A percentile compares a stretch with the other conserved stretches of the same genome.
Evolutionary conservation across 140 eudicot genomes (phyloP).

Genomic region (Erigeron philadelphicus): DNA sequence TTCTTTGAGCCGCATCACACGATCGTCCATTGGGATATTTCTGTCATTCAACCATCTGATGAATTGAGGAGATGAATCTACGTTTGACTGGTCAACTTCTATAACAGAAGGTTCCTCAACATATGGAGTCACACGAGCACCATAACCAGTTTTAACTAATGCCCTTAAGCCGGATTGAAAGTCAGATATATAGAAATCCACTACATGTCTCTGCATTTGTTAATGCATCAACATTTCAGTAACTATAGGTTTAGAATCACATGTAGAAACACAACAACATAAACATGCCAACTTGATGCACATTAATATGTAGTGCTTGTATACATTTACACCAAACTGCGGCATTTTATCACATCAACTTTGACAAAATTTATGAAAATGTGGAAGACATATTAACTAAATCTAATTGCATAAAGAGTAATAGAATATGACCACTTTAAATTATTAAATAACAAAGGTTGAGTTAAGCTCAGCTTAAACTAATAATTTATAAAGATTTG

Average conservation of each 20-base stretch:
- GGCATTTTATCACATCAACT: too few species aligned
- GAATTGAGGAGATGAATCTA: constrained; percentile 61
- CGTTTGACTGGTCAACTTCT: constrained; percentile 59
- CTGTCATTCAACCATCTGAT: constrained; percentile 54
- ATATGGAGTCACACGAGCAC: constrained; percentile 62
- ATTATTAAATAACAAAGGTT: background rate
- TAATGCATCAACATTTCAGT: constrained; percentile 7
- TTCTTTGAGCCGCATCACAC: constrained; percentile 70
- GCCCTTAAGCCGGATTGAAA: constrained; percentile 47
- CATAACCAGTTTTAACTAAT: constrained; percentile 50
- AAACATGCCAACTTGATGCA: background rate
- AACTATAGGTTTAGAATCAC: background rate
- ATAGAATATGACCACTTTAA: background rate
- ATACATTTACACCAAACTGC: too few species aligned
- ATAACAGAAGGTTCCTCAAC: constrained; percentile 61
- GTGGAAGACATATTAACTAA: too few species aligned
- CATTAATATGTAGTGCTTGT: too few species aligned
- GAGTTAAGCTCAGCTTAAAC: background rate
- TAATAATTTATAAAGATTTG: background rate
- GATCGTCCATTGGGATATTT: constrained; percentile 64
- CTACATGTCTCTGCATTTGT: constrained; percentile 36
- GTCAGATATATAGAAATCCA: constrained; percentile 46
- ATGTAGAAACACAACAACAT: background rate
- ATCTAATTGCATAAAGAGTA: background rate
- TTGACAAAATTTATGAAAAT: too few species aligned